Conservation (phyloP, 768 basidiomycete genomes). For the Mycena kentingensis region DNA sequence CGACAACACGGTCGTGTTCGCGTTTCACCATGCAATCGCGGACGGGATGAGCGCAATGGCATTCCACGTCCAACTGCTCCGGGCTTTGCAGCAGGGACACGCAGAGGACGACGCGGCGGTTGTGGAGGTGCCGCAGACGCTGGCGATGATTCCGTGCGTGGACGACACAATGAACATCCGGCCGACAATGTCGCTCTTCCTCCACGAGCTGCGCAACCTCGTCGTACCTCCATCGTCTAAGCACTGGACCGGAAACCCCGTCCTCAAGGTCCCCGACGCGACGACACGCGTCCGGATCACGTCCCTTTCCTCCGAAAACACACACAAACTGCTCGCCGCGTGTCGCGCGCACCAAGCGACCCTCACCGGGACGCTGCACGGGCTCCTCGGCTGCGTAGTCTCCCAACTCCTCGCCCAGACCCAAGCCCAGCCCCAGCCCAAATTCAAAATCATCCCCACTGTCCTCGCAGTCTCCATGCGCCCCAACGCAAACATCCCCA, state of each 20-base stretch:
- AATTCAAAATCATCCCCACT: slow-evolving; percentile 21
- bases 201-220: slow-evolving; percentile 26
- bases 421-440: too few relatives aligned
- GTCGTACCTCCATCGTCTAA: slow-evolving; percentile 25
- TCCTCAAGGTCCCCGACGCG: slow-evolving; percentile 16
- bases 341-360: slow-evolving; percentile 34
- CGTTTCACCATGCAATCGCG: slow-evolving; percentile 40
- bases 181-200: slow-evolving; percentile 27
- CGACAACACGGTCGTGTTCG: slow-evolving; percentile 36
- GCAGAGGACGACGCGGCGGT: neutral
- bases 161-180: slow-evolving; percentile 30
- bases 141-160: slow-evolving; percentile 26
- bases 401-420: slow-evolving; percentile 29
- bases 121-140: slow-evolving; percentile 20
- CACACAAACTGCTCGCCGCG: slow-evolving; percentile 21
- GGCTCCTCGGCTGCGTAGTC: slow-evolving; percentile 27
- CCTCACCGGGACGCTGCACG: slow-evolving; percentile 32
- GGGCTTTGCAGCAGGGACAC: slow-evolving; percentile 28
- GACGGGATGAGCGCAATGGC: slow-evolving; percentile 42
- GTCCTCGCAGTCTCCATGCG: slow-evolving; percentile 37
- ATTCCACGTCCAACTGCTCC: slow-evolving; percentile 36
- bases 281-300: slow-evolving; percentile 31
- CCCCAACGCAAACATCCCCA: slow-evolving; percentile 26
- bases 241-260: slow-evolving; percentile 34
- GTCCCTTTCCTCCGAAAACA: slow-evolving; percentile 23